These are phyloP conservation scores for Dianthus caryophyllus DNA, from an alignment of 148 eudicot species.

Conservation along the genomic window DNA sequence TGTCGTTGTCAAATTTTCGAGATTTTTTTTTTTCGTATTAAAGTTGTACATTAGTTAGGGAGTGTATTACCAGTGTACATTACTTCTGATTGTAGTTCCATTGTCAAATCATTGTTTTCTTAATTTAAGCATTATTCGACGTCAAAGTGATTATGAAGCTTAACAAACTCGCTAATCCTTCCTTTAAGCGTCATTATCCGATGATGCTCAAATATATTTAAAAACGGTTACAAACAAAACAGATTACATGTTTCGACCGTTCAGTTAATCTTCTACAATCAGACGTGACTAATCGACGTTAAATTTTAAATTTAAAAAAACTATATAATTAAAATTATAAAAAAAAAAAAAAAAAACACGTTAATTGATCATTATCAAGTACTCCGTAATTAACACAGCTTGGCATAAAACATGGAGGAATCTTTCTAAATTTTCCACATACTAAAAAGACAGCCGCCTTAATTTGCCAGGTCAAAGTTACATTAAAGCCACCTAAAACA, in stretches of 20 bases:
- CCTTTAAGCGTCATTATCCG: background rate
- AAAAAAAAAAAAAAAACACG: background rate
- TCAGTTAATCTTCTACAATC: background rate
- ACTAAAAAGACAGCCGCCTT: background rate
- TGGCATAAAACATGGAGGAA: background rate
- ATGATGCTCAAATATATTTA: too few species aligned
- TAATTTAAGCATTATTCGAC: background rate
- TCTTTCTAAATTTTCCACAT: constrained; percentile 7
- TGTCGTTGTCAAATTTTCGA: background rate
- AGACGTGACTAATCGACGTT: too few species aligned
- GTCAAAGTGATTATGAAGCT: background rate
- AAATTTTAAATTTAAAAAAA: background rate
- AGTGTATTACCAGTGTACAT: constrained; percentile 27
- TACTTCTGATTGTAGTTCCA: constrained; percentile 7
- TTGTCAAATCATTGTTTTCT: background rate
- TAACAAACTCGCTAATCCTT: background rate
- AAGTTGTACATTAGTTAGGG: constrained; percentile 23
- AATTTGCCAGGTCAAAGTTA: background rate
- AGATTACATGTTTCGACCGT: constrained; percentile 6
- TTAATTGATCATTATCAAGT: background rate
- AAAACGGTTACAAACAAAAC: background rate
- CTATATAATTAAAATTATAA: background rate
- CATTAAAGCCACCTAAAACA: background rate
- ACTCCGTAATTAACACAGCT: background rate
- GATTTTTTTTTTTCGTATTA: background rate